Conservation (phyloP, 2,329 filamentous ascomycete species). For the Chaetomiaceae sp. region DNA sequence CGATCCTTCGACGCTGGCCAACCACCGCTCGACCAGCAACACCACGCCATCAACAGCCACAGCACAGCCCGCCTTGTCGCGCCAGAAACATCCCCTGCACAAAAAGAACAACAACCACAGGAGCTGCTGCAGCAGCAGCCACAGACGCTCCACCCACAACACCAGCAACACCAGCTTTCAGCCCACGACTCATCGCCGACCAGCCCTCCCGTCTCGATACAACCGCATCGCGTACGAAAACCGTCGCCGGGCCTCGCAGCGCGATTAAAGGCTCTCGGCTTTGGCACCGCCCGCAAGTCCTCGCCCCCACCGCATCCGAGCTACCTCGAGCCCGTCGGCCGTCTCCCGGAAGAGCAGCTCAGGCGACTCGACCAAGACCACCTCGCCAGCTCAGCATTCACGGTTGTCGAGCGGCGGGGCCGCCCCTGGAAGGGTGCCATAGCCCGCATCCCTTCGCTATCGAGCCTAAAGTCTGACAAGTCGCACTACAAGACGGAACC, state of each 20-base stretch:
- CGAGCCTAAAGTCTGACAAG: conserved; percentile 28
- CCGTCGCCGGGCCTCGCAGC: conserved; percentile 61
- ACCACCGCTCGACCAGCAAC: conserved; percentile 11
- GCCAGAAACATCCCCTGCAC: conserved; percentile 20
- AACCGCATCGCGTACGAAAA: conserved; percentile 43
- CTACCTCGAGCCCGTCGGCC: conserved; percentile 51
- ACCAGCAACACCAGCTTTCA: conserved; percentile 13
- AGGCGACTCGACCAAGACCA: conserved; percentile 65
- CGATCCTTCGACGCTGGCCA: conserved; percentile 26
- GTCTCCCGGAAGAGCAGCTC: conserved; percentile 66
- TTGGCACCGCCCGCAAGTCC: conserved; percentile 43
- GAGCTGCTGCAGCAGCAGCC: neutral
- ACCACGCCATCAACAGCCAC: conserved; percentile 18
- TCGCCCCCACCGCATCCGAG: conserved; percentile 30
- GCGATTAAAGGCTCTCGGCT: conserved; percentile 60
- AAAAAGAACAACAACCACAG: too few species aligned
- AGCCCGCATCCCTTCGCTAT: conserved; percentile 43
- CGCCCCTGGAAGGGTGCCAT: conserved; percentile 67
- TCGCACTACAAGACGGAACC: conserved; percentile 20
- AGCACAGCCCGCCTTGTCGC: conserved; percentile 11
- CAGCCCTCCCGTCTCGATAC: conserved; percentile 25
- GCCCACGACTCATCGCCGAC: conserved; percentile 17
- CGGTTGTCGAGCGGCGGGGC: conserved; percentile 59
- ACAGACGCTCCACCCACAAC: conserved; percentile 11
- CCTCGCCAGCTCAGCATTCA: conserved; percentile 47